phyloP scores from a whole-genome alignment of 1,284 basidiomycete genomes.

The Cutaneotrichosporon spelunceum region DNA sequence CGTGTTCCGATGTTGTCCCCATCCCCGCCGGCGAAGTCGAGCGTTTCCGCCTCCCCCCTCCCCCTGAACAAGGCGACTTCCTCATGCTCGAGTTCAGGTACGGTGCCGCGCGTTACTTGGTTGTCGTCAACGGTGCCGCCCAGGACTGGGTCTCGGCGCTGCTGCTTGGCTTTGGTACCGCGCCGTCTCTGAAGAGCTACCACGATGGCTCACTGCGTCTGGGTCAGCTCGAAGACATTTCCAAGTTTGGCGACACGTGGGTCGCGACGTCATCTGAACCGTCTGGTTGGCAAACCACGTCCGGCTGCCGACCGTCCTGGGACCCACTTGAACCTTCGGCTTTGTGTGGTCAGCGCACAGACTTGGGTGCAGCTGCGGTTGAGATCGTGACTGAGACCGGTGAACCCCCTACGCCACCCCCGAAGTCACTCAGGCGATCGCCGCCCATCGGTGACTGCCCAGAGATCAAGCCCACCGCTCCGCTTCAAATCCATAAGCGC shows the following conservation, averaged over 20 bases:
- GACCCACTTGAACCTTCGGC: neutral
- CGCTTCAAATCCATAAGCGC: neutral
- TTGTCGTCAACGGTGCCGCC: slow-evolving; percentile 48
- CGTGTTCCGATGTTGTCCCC: slow-evolving; percentile 42
- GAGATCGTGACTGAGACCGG: neutral
- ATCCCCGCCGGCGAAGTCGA: slow-evolving; percentile 42
- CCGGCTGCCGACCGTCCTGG: too few relatives aligned
- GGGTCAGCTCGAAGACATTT: slow-evolving; percentile 15
- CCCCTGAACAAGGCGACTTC: slow-evolving; percentile 42
- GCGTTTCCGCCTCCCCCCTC: slow-evolving; percentile 35
- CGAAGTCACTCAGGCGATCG: slow-evolving; percentile 6
- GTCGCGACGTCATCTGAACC: slow-evolving; percentile 27
- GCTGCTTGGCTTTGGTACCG: slow-evolving; percentile 35
- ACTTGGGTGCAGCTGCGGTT: neutral
- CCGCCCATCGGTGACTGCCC: slow-evolving; percentile 8
- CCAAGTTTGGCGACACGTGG: slow-evolving; percentile 45
- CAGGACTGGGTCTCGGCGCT: too few relatives aligned
- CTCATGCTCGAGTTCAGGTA: slow-evolving; percentile 44
- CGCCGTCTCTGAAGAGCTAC: slow-evolving; percentile 16
- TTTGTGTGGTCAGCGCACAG: neutral
- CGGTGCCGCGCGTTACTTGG: slow-evolving; percentile 41
- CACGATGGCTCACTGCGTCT: neutral
- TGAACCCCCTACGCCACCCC: slow-evolving; percentile 12
- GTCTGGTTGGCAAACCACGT: neutral
- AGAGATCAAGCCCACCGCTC: neutral